phyloP scores from a whole-genome alignment of 2,329 filamentous ascomycete genomes.

The Colletotrichum sp. region DNA sequence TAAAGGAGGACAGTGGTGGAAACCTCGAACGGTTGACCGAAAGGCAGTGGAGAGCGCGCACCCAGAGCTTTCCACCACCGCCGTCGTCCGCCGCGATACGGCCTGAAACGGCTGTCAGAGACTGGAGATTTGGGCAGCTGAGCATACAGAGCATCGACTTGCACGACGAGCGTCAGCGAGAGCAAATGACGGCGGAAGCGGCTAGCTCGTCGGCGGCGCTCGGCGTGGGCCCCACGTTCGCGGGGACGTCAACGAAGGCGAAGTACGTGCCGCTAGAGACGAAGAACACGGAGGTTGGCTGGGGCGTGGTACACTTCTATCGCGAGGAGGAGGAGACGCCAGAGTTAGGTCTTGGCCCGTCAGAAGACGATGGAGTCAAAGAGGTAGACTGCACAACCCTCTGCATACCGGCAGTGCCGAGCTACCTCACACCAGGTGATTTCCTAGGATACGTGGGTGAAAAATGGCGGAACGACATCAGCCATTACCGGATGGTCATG shows the following conservation, averaged over 20 bases:
- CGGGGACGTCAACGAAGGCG: conserved; percentile 82
- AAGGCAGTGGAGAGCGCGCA: conserved; percentile 44
- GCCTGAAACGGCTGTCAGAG: conserved; percentile 57
- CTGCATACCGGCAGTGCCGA: conserved; percentile 93
- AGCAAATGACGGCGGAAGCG: conserved; percentile 38
- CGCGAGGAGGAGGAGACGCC: conserved; percentile 80
- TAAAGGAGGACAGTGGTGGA: conserved; percentile 31
- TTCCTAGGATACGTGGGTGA: conserved; percentile 92
- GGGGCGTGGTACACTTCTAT: conserved; percentile 94
- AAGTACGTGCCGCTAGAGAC: conserved; percentile 75
- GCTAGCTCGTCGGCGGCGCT: conserved; percentile 54
- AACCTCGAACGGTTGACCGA: conserved; percentile 44
- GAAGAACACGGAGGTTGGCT: conserved; percentile 79
- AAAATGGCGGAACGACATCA: conserved; percentile 83
- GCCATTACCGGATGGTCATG: conserved; percentile 93
- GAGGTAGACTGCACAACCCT: conserved; percentile 81
- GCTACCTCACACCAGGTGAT: conserved; percentile 89
- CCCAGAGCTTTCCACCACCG: conserved; percentile 47
- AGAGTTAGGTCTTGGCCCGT: conserved; percentile 44
- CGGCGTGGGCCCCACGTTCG: conserved; percentile 59
- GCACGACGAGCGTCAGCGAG: conserved; percentile 31
- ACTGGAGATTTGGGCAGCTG: conserved; percentile 85
- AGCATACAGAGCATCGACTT: conserved; percentile 84
- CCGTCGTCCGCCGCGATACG: conserved; percentile 48
- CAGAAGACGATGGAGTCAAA: conserved; percentile 31